Base-by-base conservation (phyloP, 1,139 yeast species). In the Sugiyamaella pinicola region DNA sequence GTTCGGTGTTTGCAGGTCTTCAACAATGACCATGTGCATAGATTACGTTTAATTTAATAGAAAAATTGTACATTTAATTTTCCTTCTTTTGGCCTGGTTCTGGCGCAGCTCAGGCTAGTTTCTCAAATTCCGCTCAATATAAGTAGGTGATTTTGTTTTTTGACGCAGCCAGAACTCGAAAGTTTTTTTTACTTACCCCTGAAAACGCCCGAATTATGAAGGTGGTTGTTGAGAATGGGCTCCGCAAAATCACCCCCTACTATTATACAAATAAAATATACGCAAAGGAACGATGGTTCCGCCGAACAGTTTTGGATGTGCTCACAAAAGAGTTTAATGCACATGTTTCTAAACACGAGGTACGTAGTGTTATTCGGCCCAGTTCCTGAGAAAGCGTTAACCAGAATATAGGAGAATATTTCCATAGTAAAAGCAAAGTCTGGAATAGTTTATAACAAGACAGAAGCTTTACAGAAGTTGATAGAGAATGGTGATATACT, bases 221-320 rank as follows among this genome's bases (percentile, higher is more conserved):
- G 21, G 45, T 41, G 17, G 42, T 47, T 44, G 19, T 66, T 2
- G 64, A 67, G 1, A 34, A 34, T 35, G 57, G 57, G 8, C 72
- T 88, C 49, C 74, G 97, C 41, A 74, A 84, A 55, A 87, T 91
- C 1, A 76, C 81, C 1, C 97, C 99, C 0, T 93, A 93, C 67
- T 86, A 78, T 65, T 89, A 81, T 72, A 88, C 95, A 0, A 90
- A 89, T 65, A 74, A 85, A 67, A 90, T 98, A 0, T 86, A 85
- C 65, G 90, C 97, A 69, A 93, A 93, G 68, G 74, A 80, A 64
- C 76, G 99, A 61, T 93, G 99, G 99, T 78, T 91, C 62, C 91
- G 85, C 63, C 75, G 88, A 17, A 83, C 82, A 28, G 71, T 93
- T 43, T 60, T 87, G n/a, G 97, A 91, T 53, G 82, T 93, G 2